Conservation (phyloP, 805 yeast species). For the Komagataella phaffii region DNA sequence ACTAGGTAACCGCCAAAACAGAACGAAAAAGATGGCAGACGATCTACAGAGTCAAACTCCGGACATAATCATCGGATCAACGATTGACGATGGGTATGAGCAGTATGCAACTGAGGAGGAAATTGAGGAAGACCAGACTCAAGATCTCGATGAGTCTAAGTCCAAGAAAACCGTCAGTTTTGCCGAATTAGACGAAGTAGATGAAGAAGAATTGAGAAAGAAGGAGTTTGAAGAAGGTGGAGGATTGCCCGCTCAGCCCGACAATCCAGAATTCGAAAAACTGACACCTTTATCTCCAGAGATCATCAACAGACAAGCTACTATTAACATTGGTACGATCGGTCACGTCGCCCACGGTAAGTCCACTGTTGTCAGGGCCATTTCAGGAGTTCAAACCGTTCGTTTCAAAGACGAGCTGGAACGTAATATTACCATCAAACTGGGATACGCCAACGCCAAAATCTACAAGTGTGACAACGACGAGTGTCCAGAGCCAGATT, state of each 20-base stretch:
- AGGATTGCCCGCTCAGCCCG: constrained; percentile 95
- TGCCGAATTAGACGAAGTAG: constrained; percentile 49
- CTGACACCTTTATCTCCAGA: constrained; percentile 88
- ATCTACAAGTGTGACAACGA: constrained; percentile 86
- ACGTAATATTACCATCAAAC: constrained; percentile 95
- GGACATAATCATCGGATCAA: constrained; percentile 55
- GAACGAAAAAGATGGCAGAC: constrained; percentile 39
- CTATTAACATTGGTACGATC: constrained; percentile 96
- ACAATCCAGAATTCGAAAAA: constrained; percentile 65
- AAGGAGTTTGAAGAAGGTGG: constrained; percentile 96
- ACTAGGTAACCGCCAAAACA: not conserved
- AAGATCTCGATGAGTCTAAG: constrained; percentile 25
- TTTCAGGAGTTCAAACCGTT: constrained; percentile 97
- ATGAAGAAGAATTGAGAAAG: constrained; percentile 62
- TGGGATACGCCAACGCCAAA: constrained; percentile 98
- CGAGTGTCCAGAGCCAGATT: constrained; percentile 83
- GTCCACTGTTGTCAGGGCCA: constrained; percentile 95
- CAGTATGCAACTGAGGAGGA: constrained; percentile 20
- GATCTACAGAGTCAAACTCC: constrained; percentile 82
- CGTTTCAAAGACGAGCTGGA: constrained; percentile 98
- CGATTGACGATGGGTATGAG: constrained; percentile 16
- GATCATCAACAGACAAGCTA: constrained; percentile 97
- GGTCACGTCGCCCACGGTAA: constrained; percentile 99
- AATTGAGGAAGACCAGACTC: constrained; percentile 18
- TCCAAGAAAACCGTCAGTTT: constrained; percentile 71